A percentile compares a stretch with the other conserved stretches of the same genome.
Conservation (phyloP, 1,284 basidiomycete genomes). For the Coniferiporia sulphurascens region DNA sequence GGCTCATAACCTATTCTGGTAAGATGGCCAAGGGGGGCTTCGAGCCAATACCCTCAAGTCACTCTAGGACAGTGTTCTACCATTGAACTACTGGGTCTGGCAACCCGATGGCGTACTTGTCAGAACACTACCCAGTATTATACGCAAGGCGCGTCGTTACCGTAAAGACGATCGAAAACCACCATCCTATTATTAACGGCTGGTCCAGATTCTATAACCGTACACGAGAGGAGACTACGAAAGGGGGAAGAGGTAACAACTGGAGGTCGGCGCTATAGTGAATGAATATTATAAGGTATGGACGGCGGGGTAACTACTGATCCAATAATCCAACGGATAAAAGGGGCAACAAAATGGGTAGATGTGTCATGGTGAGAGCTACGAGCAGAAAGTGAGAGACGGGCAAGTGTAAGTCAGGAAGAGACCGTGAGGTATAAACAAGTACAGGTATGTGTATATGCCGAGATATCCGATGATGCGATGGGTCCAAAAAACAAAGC, state of each 20-base stretch:
- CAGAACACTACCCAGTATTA: not conserved
- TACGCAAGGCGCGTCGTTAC: not conserved
- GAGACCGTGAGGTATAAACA: conserved; percentile 1
- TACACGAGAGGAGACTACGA: not conserved
- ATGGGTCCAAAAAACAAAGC: not conserved
- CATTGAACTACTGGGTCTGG: too few species aligned
- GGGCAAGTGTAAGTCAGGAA: not conserved
- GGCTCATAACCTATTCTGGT: too few species aligned
- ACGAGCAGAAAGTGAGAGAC: not conserved
- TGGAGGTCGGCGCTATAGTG: not conserved
- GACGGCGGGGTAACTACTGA: not conserved
- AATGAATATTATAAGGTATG: conserved; percentile 3
- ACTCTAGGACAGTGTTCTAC: too few species aligned
- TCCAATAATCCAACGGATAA: not conserved
- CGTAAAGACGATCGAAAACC: not conserved
- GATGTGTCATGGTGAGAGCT: not conserved
- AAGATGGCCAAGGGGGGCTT: too few species aligned
- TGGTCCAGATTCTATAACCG: not conserved
- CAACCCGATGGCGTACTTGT: too few species aligned
- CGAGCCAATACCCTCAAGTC: too few species aligned
- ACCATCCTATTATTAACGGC: not conserved
- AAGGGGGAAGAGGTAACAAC: not conserved
- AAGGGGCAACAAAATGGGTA: not conserved
- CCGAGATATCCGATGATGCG: not conserved
- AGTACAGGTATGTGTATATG: conserved; percentile 1